These are phyloP conservation scores for Starmera dryadoides DNA, from an alignment of 805 yeast genomes.

Conservation along the genomic window DNA sequence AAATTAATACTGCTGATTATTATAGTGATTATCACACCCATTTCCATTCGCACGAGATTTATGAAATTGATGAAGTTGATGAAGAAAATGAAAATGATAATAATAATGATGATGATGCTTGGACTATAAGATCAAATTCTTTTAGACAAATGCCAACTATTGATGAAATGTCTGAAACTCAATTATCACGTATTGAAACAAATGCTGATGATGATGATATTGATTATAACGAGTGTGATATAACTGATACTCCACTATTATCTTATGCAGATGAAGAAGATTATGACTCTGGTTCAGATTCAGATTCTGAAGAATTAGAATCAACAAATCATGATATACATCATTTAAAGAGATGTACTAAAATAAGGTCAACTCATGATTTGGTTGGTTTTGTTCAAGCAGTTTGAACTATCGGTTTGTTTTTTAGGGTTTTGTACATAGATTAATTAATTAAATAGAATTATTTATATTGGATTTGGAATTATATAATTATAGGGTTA, in stretches of 20 bases:
- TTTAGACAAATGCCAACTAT: not conserved
- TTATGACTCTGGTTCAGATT: not conserved
- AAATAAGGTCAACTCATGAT: not conserved
- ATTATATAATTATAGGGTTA: too few species aligned
- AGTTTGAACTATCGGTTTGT: not conserved
- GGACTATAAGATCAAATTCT: not conserved
- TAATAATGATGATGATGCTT: conserved; percentile 1
- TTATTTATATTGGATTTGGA: too few species aligned
- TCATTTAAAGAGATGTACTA: not conserved
- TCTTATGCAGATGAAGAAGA: not conserved
- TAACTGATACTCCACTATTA: not conserved
- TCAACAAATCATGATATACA: not conserved
- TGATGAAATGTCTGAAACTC: not conserved
- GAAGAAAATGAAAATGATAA: not conserved
- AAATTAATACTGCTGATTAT: conserved; percentile 1
- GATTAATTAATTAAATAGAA: too few species aligned
- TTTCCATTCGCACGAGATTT: not conserved
- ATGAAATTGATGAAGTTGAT: conserved; percentile 1
- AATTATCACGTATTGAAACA: not conserved
- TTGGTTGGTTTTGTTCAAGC: not conserved
- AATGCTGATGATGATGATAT: not conserved
- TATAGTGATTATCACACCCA: conserved; percentile 1
- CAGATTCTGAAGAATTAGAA: not conserved
- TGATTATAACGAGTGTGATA: not conserved
- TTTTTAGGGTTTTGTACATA: too few species aligned